A percentile compares a stretch with the other conserved stretches of the same genome.
Conservation (phyloP, 441 rosid species). For the Bruguiera hainesii region DNA sequence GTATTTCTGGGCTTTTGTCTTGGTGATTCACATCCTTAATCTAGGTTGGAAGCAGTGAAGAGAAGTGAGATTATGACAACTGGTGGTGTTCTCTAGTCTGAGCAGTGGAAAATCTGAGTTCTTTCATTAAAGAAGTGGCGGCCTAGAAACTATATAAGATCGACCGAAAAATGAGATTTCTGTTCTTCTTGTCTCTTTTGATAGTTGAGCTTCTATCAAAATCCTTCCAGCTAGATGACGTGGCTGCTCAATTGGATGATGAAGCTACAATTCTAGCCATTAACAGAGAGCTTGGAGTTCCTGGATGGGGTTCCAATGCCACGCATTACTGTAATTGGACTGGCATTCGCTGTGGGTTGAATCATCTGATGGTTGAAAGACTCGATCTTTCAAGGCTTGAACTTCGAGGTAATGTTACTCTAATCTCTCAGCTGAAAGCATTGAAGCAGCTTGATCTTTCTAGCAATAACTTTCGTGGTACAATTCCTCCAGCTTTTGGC, state of each 20-base stretch:
- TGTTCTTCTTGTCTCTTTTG: slow-evolving; percentile 40
- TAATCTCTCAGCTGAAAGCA: slow-evolving; percentile 65
- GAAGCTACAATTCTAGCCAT: slow-evolving; percentile 62
- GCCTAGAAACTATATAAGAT: slow-evolving; percentile 4
- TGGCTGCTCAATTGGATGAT: slow-evolving; percentile 43
- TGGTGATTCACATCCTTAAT: neutral
- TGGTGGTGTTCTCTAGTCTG: slow-evolving; percentile 11
- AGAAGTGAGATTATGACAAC: slow-evolving; percentile 1
- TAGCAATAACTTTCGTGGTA: slow-evolving; percentile 58
- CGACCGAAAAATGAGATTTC: slow-evolving; percentile 37
- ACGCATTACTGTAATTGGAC: slow-evolving; percentile 75
- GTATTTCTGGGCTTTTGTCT: slow-evolving; percentile 13
- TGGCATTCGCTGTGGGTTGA: slow-evolving; percentile 59
- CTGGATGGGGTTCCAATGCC: slow-evolving; percentile 75
- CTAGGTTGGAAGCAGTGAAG: neutral
- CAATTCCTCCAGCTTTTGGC: slow-evolving; percentile 68
- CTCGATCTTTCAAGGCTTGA: slow-evolving; percentile 74
- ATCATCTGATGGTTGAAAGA: slow-evolving; percentile 60
- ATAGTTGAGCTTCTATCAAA: slow-evolving; percentile 50
- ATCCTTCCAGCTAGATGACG: slow-evolving; percentile 30
- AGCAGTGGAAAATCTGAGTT: slow-evolving; percentile 23
- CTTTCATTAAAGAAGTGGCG: slow-evolving; percentile 22
- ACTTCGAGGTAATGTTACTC: slow-evolving; percentile 73
- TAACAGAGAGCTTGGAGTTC: slow-evolving; percentile 61
- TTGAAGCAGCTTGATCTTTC: slow-evolving; percentile 85